These are phyloP conservation scores for Pyrenophora tritici-repentis DNA, from an alignment of 2,329 filamentous ascomycete species.

Conservation along the genomic window DNA sequence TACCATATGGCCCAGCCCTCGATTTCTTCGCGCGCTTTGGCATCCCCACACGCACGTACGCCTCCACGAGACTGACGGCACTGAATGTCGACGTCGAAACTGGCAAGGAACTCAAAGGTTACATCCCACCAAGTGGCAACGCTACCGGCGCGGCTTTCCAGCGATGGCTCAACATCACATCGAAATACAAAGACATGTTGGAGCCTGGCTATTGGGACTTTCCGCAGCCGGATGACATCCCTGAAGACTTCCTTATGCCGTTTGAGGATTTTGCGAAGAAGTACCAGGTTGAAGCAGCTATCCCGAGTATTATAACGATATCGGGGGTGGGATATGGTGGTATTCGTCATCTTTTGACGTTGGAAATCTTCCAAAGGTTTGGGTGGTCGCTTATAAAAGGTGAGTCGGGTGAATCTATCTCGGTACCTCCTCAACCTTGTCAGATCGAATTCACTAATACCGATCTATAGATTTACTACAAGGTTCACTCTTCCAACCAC, in stretches of 20 bases:
- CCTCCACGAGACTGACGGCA: slow-evolving; percentile 13
- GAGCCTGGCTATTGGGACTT: slow-evolving; percentile 34
- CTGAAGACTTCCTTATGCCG: slow-evolving; percentile 54
- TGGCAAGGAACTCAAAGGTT: slow-evolving; percentile 23
- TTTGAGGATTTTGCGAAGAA: slow-evolving; percentile 57
- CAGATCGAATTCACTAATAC: background rate
- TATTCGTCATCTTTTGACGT: slow-evolving; percentile 19
- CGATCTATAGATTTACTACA: slow-evolving; percentile 5
- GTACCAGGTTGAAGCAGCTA: slow-evolving; percentile 37
- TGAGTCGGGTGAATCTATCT: background rate
- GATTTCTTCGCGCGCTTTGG: slow-evolving; percentile 55
- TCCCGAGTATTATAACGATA: slow-evolving; percentile 24
- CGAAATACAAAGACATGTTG: slow-evolving; percentile 22
- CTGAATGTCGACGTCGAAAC: slow-evolving; percentile 42
- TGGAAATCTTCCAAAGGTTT: slow-evolving; percentile 27
- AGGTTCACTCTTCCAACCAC: slow-evolving; percentile 14
- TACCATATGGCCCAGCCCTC: slow-evolving; percentile 49
- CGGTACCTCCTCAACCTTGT: no score
- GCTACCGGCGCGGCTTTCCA: slow-evolving; percentile 24
- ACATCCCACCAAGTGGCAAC: slow-evolving; percentile 18
- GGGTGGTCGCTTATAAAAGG: slow-evolving; percentile 22
- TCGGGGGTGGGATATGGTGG: slow-evolving; percentile 28
- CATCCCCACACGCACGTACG: slow-evolving; percentile 28
- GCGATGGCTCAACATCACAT: slow-evolving; percentile 23
- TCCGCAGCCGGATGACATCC: slow-evolving; percentile 47